Base-by-base conservation (phyloP, 176 grass and related monocot genomes). In the Secale cereale region DNA sequence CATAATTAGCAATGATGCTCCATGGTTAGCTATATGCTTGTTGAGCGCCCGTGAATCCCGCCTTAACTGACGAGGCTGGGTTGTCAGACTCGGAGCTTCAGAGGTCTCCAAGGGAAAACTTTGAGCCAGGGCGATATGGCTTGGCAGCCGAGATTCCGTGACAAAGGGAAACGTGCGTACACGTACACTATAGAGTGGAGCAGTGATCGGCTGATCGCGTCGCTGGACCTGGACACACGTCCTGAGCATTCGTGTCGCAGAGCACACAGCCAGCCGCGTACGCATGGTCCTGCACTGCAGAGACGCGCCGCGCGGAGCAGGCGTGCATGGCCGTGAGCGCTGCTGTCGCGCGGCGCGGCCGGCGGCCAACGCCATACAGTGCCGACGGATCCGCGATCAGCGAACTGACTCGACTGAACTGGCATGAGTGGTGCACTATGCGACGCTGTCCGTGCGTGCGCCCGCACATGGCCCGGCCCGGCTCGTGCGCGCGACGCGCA, bases 1-100 rank as follows among this genome's bases (percentile, higher is more conserved):
- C 87, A 85, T 89, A 62, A 85, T 85, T 78, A 65, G 27, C 33
- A 76, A 81, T 76, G 77, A 85, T 75, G 26, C 43, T 65, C 60
- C 36, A 80, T 45, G 63, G 63, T 63, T 26, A 74, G 17, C 5
- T 62, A 10, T 59, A 25, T 52, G 48, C 48, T 52, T 6, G 48
- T 52, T 5, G 59, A 61, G 59, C 59, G 59, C 25, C 25, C 23
- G 40, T 19, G 2, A 15, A 29, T 16, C 19, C 40, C 25, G 40
- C 23, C 39, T 26, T 48, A 0, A 28, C 61, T 6, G 61, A 64
- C 27, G 26, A 16, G 27, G 61, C 27, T 57, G 7, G 52, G 52
- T 20, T 57, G 48, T 52, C 52, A 3, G 52, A n/a, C n/a, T n/a
- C n/a, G n/a, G n/a, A 20, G 52, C 52, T 64, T 29, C 63, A 65